Conservation (phyloP, 768 basidiomycete species). For the Amanita inopinata region DNA sequence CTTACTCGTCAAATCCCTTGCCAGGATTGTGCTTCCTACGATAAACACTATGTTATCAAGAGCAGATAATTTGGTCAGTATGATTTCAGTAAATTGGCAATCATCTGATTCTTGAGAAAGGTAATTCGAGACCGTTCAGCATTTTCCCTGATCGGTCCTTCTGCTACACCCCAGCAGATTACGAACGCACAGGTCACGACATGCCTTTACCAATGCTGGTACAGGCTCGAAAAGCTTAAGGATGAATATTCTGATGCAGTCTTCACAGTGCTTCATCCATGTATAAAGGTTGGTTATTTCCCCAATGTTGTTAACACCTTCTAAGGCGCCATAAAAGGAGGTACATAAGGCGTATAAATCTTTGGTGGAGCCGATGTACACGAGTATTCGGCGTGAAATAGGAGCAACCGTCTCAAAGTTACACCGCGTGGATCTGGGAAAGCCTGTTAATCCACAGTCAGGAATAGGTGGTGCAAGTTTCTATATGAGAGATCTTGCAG, state of each 20-base stretch:
- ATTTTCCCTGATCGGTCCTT: conserved; percentile 61
- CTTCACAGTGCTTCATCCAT: conserved; percentile 41
- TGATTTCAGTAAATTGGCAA: background rate
- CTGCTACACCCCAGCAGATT: conserved; percentile 69
- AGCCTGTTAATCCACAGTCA: conserved; percentile 54
- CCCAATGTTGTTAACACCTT: background rate
- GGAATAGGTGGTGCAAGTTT: conserved; percentile 62
- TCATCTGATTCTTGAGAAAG: conserved; percentile 26
- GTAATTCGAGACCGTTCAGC: conserved; percentile 71
- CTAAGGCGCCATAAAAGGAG: conserved; percentile 26
- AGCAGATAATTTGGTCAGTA: conserved; percentile 60
- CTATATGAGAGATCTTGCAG: conserved; percentile 88
- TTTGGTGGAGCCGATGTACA: conserved; percentile 51
- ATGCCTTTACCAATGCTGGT: conserved; percentile 72
- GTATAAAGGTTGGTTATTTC: conserved; percentile 41
- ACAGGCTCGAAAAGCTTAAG: conserved; percentile 52
- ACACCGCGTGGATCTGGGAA: conserved; percentile 78
- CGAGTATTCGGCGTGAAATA: conserved; percentile 72
- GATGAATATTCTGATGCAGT: conserved; percentile 60
- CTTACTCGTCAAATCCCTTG: conserved; percentile 68
- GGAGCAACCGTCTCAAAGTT: conserved; percentile 71
- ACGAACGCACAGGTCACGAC: conserved; percentile 72
- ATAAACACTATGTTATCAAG: conserved; percentile 61
- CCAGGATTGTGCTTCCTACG: conserved; percentile 58
- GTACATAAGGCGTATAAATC: conserved; percentile 41